A percentile compares a stretch with the other conserved stretches of the same genome.
Conservation (phyloP, 2,329 filamentous ascomycete genomes). For the Pseudopithomyces chartarum region DNA sequence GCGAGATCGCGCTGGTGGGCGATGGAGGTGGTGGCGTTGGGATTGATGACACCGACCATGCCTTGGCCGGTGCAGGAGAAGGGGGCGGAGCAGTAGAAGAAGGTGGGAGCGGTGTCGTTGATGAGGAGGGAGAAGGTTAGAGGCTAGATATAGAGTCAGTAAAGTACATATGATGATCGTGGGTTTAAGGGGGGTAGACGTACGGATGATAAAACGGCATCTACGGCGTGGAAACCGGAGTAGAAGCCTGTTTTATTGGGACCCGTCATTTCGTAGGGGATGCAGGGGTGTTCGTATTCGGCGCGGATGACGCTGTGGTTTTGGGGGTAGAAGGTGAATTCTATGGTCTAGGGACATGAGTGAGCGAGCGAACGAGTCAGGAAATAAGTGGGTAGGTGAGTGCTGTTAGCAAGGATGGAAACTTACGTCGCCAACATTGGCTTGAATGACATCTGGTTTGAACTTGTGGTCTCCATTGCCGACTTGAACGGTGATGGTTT, state of each 20-base stretch:
- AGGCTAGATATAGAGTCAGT: too few species aligned
- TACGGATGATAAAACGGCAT: too few species aligned
- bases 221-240: conserved; percentile 33
- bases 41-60: conserved; percentile 80
- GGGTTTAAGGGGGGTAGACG: too few species aligned
- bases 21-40: conserved; percentile 41
- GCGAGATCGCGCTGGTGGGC: conserved; percentile 30
- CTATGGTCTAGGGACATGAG: conserved; percentile 42
- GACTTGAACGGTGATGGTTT: conserved; percentile 43
- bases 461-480: conserved; percentile 46
- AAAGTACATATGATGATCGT: too few species aligned
- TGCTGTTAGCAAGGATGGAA: not conserved
- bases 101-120: conserved; percentile 41
- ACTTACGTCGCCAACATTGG: conserved; percentile 45
- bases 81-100: conserved; percentile 58
- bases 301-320: conserved; percentile 52
- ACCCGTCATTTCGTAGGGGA: conserved; percentile 44
- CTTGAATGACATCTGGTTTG: conserved; percentile 44
- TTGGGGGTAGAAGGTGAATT: conserved; percentile 48
- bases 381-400: not conserved
- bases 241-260: conserved; percentile 34
- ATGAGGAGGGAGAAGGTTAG: conserved; percentile 34
- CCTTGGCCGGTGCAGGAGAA: conserved; percentile 67
- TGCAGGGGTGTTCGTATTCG: conserved; percentile 47
- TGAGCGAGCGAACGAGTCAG: too few species aligned